phyloP scores from a whole-genome alignment of 2,329 filamentous ascomycete genomes.

The Exophiala phaeomuriformis region DNA sequence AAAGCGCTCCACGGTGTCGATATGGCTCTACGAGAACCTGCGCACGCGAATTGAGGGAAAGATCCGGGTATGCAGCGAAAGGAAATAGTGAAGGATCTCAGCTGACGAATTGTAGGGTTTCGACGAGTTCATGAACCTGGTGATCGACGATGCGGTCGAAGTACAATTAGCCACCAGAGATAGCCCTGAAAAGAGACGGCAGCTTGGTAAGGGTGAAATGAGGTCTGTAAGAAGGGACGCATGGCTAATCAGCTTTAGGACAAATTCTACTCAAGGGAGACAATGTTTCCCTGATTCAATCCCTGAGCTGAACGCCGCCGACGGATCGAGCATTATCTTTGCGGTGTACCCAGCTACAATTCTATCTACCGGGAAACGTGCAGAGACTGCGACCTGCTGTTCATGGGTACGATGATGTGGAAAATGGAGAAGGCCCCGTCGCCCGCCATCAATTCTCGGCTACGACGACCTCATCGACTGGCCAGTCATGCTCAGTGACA shows the following conservation, averaged over 20 bases:
- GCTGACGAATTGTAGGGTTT: constrained; percentile 61
- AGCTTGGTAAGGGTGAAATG: constrained; percentile 56
- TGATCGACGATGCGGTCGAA: constrained; percentile 90
- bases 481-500: constrained; percentile 67
- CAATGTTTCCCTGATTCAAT: constrained; percentile 75
- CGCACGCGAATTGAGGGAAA: constrained; percentile 91
- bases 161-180: constrained; percentile 78
- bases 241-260: constrained; percentile 43
- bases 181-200: constrained; percentile 68
- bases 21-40: constrained; percentile 97
- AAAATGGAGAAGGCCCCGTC: neutral
- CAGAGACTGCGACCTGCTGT: neutral
- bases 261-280: constrained; percentile 84
- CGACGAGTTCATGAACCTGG: constrained; percentile 99
- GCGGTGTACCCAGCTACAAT: neutral
- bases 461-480: constrained; percentile 62
- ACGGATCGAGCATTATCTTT: neutral
- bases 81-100: constrained; percentile 1
- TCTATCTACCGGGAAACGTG: neutral
- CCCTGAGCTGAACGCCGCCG: constrained; percentile 33
- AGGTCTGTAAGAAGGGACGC: neutral
- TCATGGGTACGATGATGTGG: neutral
- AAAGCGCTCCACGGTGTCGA: constrained; percentile 73
- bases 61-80: constrained; percentile 62
- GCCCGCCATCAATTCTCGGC: constrained; percentile 10